These are phyloP conservation scores for Tolypocladium ovalisporum DNA, from an alignment of 2,329 filamentous ascomycete species.

Conservation along the genomic window DNA sequence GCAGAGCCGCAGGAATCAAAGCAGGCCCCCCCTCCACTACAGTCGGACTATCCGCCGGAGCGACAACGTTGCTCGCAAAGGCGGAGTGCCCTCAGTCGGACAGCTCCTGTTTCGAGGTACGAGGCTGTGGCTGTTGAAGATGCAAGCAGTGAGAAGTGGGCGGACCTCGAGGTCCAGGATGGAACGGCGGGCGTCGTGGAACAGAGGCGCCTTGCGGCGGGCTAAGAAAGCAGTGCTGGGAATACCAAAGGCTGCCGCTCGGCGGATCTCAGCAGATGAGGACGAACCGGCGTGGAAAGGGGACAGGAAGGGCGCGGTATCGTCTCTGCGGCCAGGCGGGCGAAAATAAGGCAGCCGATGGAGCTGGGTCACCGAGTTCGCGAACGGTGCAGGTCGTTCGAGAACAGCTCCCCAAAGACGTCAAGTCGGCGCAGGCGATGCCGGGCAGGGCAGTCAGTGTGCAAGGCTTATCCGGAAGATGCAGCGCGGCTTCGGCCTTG, in stretches of 20 bases:
- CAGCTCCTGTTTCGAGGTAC: slow-evolving; percentile 13
- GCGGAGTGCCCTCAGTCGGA: slow-evolving; percentile 21
- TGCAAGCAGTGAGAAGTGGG: background rate
- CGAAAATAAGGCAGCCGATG: background rate
- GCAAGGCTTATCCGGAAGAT: background rate
- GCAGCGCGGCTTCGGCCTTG: background rate
- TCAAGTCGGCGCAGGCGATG: slow-evolving; percentile 2
- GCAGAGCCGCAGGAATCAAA: slow-evolving; percentile 42
- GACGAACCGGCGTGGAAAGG: background rate
- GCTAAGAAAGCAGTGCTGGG: background rate
- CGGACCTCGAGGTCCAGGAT: slow-evolving; percentile 1
- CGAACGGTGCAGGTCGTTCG: slow-evolving; percentile 31
- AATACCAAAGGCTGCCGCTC: background rate
- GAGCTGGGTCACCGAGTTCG: slow-evolving; percentile 12
- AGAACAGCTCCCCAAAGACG: slow-evolving; percentile 16
- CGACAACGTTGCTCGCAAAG: slow-evolving; percentile 25
- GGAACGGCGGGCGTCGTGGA: background rate
- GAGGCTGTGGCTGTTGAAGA: background rate
- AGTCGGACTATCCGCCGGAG: slow-evolving; percentile 25
- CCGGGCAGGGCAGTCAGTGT: background rate
- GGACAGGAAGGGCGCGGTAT: background rate
- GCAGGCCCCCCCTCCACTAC: slow-evolving; percentile 48
- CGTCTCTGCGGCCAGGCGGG: background rate
- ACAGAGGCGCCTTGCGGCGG: background rate
- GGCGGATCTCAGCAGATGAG: background rate